Evolutionary conservation across 192 early-diverging fungal genomes (phyloP), one percentile per base, ranked within the genome.

Genomic region (Spinellus fusiger): DNA sequence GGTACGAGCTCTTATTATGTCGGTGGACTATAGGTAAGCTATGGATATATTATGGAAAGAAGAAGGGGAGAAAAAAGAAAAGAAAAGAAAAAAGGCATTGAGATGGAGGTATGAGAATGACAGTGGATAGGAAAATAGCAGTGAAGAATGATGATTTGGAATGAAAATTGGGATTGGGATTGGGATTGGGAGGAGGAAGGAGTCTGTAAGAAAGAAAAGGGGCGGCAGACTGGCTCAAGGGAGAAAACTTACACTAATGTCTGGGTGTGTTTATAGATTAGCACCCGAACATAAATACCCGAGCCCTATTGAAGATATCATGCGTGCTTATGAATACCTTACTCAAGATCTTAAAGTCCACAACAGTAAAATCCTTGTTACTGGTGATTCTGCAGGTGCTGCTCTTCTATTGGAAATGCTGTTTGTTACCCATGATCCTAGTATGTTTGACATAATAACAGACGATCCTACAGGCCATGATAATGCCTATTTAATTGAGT

Each of bases 371-470:
- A 40, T 74, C 20, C 46, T 74, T 26, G 33, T 57, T n/a, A 52
- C 54, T 23, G 72, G 72, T 49, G 72, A 74, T 47, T 62, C 58
- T 29, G 66, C 72, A 16, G 72, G 72, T 22, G 66, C 66, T 32
- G 62, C 72, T 13, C 49, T 74, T 7, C 44, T 61, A 20, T 48
- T 74, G 20, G 72, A 74, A 54, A 68, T 60, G 62, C 49, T 74
- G 2, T 74, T 68, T 50, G 65, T 74, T 25, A 69, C 72, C 5
- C 66, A 74, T 44, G 72, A 74, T 37, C 72, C 72, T 1, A 65
- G 61, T 40, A 62, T 65, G 63, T 74, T 74, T 59, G 66, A 68
- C 32, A 65, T 74, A 12, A 66, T 64, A 1, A 65, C 62, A 1
- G 67, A 68, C n/a, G 64, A 62, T n/a, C 33, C 40, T 26, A 56